Base-by-base conservation (phyloP, 768 basidiomycete genomes). In the Amanita rimosa region DNA sequence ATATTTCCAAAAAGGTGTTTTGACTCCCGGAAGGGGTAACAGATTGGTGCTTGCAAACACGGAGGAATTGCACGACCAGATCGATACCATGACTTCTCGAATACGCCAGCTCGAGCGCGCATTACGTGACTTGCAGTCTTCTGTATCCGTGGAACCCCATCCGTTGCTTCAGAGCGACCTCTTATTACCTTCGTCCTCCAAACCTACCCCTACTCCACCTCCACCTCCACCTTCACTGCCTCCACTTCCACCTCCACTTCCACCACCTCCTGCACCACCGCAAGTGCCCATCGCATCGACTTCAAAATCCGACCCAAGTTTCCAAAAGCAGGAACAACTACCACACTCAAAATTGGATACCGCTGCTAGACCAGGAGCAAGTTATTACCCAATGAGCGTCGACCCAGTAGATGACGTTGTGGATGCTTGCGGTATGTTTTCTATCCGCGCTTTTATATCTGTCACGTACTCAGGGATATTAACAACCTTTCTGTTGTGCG, bases 1-100 rank as follows among this genome's bases (percentile, higher is more conserved):
- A n/a, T n/a, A n/a, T n/a, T n/a, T n/a, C n/a, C n/a, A n/a, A 26
- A 4, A 26, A 81, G 79, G 77, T 16, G 72, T 71, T 7, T 64
- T 78, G 52, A 72, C 73, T 3, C 71, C 74, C 19, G 81, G 78
- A 17, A 82, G 75, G 57, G 76, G 76, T n/a, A 79, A 78, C 48
- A 72, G 76, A 21, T 66, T 82, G 49, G 65, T 84, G 22, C 72
- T 86, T 21, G 72, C 85, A 19, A 79, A 80, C 55, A 85, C 82
- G 0, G 78, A 79, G 54, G 81, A 87, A 50, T 68, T 87, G 6
- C 82, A 87, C 60, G 75, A 76, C 44, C 73, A 74, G 53, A 78
- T 85, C 5, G 82, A 80, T 34, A 57, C 61, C 0, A 67, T 83
- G 39, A 64, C 69, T 38, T 58, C 65, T 4, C 76, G 81, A n/a